Evolutionary conservation across 306 rosid genomes (phyloP), one percentile per base, ranked within the genome.

Genomic region (Vigna reflexopilosa): DNA sequence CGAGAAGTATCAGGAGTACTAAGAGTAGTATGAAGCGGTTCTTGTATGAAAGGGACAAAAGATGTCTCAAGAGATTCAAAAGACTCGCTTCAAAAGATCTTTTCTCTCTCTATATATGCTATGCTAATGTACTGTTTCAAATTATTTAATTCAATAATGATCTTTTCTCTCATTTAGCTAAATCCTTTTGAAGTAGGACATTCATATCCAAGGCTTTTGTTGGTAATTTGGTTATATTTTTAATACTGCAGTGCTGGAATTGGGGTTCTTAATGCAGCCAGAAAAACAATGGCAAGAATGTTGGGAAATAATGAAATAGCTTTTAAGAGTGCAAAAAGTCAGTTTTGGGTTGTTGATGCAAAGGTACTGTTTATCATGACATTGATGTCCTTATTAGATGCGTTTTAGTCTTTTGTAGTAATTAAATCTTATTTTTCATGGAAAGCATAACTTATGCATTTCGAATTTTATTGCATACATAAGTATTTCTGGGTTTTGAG

Each of bases 251-350:
- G 99, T 88, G 98, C 99, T 78, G 99, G 99, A 81, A 87, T 96
- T 51, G 99, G 99, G 34, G 98, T 96, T 81, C 87, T 96, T 66
- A 93, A 96, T 67, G 86, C 97, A 58, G 97, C 93, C 45, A 87
- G 99, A 66, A 90, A 93, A 85, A 96, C 99, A 80, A 96, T 96
- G 99, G 97, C 99, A 82, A 96, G 99, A 88, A 93, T 93, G 99
- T 72, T 96, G 87, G 99, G 99, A 74, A 91, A 96, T 80, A 96
- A 87, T 83, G 93, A 91, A 83, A 28, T 69, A 68, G 99, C 99
- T 70, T 96, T 87, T 83, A 79, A 90, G 74, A 89, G 96, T 83
- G 99, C 99, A 17, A 79, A 83, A 82, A 90, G 97, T 64, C 99
- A 96, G 86, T 96, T 96, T 79, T 96, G 99, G 99, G 91, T 96